Evolutionary conservation across 2,329 filamentous ascomycete genomes (phyloP).

Genomic region (Dactylellina drechsleri): DNA sequence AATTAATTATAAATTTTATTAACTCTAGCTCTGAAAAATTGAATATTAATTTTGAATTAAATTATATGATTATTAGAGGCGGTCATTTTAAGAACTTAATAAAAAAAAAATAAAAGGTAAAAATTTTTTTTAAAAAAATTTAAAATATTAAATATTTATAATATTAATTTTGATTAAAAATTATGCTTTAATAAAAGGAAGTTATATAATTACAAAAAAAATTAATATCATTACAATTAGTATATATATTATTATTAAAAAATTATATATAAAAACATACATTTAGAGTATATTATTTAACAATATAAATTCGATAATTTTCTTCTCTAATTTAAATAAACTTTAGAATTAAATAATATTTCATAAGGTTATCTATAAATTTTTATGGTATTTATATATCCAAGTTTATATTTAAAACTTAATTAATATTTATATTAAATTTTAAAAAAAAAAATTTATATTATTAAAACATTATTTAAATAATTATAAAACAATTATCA

Average conservation of each 20-base stretch:
- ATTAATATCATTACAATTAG: background rate
- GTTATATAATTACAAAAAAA: background rate
- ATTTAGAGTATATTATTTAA: background rate
- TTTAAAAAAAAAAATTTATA: background rate
- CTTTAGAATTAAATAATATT: background rate
- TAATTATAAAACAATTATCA: background rate
- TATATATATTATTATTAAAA: background rate
- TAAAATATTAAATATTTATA: background rate
- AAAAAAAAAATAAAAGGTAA: background rate
- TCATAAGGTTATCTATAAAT: background rate
- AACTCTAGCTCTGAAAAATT: background rate
- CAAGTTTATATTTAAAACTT: background rate
- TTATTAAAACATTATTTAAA: background rate
- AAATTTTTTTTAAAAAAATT: background rate
- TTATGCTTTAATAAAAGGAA: too few relatives aligned
- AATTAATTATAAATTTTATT: background rate
- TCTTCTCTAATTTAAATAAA: background rate
- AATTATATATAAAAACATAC: background rate
- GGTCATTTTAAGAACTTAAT: background rate
- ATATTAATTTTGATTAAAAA: background rate
- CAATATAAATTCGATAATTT: too few relatives aligned
- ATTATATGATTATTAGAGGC: background rate
- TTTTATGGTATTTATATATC: background rate
- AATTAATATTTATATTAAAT: background rate
- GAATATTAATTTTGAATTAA: background rate